A percentile compares a stretch with the other conserved stretches of the same genome.
Evolutionary conservation across 2,329 filamentous ascomycete species (phyloP).

Genomic region (Clonostachys solani): DNA sequence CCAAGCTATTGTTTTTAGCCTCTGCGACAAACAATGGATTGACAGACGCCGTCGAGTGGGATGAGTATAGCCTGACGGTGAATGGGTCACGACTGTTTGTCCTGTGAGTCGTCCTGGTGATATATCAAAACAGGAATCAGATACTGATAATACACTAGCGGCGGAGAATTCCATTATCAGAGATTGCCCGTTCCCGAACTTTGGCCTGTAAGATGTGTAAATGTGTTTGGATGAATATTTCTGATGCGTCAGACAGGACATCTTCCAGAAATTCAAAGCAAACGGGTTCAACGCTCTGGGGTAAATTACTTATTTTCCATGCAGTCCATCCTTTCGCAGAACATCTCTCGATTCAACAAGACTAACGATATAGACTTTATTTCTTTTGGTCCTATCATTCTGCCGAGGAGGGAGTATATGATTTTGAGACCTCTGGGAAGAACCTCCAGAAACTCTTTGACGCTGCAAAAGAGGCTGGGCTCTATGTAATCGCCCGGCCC

Average conservation of each 20-base stretch:
- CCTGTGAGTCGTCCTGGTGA: constrained; percentile 27
- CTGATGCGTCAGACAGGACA: constrained; percentile 22
- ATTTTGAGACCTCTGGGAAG: too few relatives aligned
- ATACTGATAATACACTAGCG: constrained; percentile 15
- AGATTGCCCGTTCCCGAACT: constrained; percentile 39
- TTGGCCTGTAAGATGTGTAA: constrained; percentile 25
- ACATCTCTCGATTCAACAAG: too few relatives aligned
- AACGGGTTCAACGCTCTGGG: constrained; percentile 57
- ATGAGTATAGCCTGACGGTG: constrained; percentile 67
- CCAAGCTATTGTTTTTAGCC: too few relatives aligned
- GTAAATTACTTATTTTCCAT: too few relatives aligned
- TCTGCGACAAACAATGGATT: too few relatives aligned
- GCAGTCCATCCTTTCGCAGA: too few relatives aligned
- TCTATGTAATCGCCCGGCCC: constrained; percentile 71
- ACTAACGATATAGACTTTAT: too few relatives aligned
- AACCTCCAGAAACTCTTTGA: constrained; percentile 64
- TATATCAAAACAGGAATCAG: too few relatives aligned
- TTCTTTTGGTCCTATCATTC: too few relatives aligned
- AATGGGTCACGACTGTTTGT: constrained; percentile 66
- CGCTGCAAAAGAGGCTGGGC: constrained; percentile 66
- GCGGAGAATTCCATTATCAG: constrained; percentile 70
- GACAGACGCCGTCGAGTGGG: constrained; percentile 56
- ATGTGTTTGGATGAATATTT: too few relatives aligned
- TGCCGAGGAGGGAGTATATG: too few relatives aligned
- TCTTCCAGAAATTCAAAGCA: constrained; percentile 81